Conservation (phyloP, 2,329 filamentous ascomycete genomes). For the Didymella segeticola region DNA sequence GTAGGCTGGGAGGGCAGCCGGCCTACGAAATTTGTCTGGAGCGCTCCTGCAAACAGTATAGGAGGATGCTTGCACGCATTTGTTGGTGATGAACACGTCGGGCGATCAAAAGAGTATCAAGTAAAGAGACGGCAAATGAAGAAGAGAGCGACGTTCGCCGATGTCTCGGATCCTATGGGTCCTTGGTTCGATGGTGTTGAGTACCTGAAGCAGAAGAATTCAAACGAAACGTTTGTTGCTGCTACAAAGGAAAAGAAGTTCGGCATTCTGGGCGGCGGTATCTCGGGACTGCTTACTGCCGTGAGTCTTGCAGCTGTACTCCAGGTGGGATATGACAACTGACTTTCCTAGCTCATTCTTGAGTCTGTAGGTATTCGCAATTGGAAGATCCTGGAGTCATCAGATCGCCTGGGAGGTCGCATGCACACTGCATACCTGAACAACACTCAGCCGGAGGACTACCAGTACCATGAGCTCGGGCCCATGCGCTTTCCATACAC, state of each 20-base stretch:
- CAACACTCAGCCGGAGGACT: slow-evolving; percentile 62
- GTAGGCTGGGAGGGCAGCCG: slow-evolving; percentile 19
- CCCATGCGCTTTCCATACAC: slow-evolving; percentile 67
- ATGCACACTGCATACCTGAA: slow-evolving; percentile 67
- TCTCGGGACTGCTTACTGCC: slow-evolving; percentile 65
- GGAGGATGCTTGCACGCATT: slow-evolving; percentile 52
- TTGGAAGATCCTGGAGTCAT: slow-evolving; percentile 67
- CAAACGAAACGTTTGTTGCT: slow-evolving; percentile 57
- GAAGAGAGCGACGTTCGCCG: slow-evolving; percentile 39
- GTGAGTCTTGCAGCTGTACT: slow-evolving; percentile 21
- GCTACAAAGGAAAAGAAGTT: slow-evolving; percentile 62
- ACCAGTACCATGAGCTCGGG: slow-evolving; percentile 69
- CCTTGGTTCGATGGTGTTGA: slow-evolving; percentile 70
- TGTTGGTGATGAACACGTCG: slow-evolving; percentile 41
- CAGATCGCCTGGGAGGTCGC: slow-evolving; percentile 65
- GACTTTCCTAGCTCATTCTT: slow-evolving; percentile 13
- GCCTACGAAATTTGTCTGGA: slow-evolving; percentile 50
- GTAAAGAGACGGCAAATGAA: slow-evolving; percentile 30
- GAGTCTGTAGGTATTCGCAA: slow-evolving; percentile 63
- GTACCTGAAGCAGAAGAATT: slow-evolving; percentile 60
- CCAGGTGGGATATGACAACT: not conserved
- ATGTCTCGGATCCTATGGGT: slow-evolving; percentile 60
- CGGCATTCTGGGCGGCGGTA: slow-evolving; percentile 68
- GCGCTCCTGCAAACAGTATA: slow-evolving; percentile 43
- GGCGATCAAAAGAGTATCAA: slow-evolving; percentile 41